These are phyloP conservation scores for Ascochyta rabiei DNA, from an alignment of 2,329 filamentous ascomycete genomes.

Conservation along the genomic window DNA sequence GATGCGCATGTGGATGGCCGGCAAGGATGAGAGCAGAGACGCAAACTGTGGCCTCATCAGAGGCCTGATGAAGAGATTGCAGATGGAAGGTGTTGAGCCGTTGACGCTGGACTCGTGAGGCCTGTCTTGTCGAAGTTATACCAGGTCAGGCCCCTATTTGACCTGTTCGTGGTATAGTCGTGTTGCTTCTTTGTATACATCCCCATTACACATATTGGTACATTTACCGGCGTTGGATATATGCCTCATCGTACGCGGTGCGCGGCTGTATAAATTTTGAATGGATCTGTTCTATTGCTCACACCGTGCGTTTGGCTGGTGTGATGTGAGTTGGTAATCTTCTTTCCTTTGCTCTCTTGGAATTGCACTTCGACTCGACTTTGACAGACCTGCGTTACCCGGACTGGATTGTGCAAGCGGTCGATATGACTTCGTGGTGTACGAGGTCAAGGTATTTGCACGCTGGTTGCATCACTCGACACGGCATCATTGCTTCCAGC, in stretches of 20 bases:
- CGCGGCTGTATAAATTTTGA: slow-evolving; percentile 3
- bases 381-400: too few species aligned
- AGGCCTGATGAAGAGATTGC: slow-evolving; percentile 34
- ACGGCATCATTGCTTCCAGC: neutral
- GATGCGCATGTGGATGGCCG: slow-evolving; percentile 31
- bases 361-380: too few species aligned
- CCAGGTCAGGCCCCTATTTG: too few species aligned
- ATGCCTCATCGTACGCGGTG: slow-evolving; percentile 12
- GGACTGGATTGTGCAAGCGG: too few species aligned
- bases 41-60: slow-evolving; percentile 25
- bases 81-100: slow-evolving; percentile 32
- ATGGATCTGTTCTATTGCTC: neutral
- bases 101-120: slow-evolving; percentile 17
- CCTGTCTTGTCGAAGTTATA: neutral
- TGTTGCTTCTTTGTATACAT: neutral
- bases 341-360: neutral
- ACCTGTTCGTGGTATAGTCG: neutral
- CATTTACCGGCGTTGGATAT: slow-evolving; percentile 13
- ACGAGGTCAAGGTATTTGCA: neutral
- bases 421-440: too few species aligned
- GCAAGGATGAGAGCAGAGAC: slow-evolving; percentile 28
- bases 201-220: neutral
- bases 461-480: neutral
- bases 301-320: neutral
- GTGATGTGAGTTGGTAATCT: neutral